Evolutionary conservation across 2,329 filamentous ascomycete species (phyloP).

Genomic region (Gnomoniopsis smithogilvyi): DNA sequence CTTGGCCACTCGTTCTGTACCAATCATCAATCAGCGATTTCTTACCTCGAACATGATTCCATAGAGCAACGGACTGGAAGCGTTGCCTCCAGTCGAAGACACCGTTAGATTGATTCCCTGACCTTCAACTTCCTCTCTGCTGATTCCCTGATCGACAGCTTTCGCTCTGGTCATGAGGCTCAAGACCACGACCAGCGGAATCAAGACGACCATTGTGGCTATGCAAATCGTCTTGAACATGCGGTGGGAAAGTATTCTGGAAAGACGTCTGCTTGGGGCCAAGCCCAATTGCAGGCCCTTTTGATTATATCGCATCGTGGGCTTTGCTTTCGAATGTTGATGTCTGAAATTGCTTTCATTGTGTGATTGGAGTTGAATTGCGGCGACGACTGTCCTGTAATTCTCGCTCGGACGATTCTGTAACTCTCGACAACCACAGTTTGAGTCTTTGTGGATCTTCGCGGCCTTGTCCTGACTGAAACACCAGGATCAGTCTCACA

Average conservation of each 20-base stretch:
- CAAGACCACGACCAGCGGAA: not conserved
- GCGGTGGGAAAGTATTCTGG: too few relatives aligned
- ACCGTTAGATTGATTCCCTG: slow-evolving; percentile 15
- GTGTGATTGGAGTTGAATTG: not conserved
- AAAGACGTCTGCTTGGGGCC: too few relatives aligned
- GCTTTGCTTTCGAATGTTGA: too few relatives aligned
- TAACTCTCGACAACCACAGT: not conserved
- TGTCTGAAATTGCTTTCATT: not conserved
- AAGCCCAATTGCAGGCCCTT: too few relatives aligned
- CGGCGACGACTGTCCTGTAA: not conserved
- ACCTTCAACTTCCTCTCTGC: too few relatives aligned
- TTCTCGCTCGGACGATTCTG: not conserved
- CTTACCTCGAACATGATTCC: slow-evolving; percentile 37
- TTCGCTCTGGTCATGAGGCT: not conserved
- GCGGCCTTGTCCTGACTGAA: not conserved
- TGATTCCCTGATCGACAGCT: too few relatives aligned
- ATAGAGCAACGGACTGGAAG: slow-evolving; percentile 34
- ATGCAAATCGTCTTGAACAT: too few relatives aligned
- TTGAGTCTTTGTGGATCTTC: not conserved
- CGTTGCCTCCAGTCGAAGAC: slow-evolving; percentile 31
- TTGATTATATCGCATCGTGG: too few relatives aligned
- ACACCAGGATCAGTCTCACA: not conserved
- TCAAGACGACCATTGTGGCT: not conserved
- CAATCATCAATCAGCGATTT: not conserved
- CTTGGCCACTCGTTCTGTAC: not conserved